phyloP scores from a whole-genome alignment of 805 yeast species.

The Starmerella floris region DNA sequence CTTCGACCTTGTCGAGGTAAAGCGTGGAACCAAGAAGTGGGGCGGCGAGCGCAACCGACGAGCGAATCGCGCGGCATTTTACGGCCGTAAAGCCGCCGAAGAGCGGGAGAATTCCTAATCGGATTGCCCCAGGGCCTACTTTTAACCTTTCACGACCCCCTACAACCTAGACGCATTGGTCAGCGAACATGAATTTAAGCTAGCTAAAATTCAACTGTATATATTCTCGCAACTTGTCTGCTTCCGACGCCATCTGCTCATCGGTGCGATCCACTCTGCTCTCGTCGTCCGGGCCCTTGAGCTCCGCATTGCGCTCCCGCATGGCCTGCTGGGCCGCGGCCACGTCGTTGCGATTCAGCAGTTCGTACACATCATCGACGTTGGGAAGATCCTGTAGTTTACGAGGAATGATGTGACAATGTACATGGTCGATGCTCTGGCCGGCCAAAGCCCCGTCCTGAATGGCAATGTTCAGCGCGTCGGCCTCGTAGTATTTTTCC shows the following conservation, averaged over 20 bases:
- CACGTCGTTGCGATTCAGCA: conserved; percentile 44
- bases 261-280: conserved; percentile 44
- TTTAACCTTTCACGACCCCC: too few species aligned
- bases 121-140: too few species aligned
- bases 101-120: conserved; percentile 12
- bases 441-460: conserved; percentile 97
- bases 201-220: too few species aligned
- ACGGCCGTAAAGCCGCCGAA: conserved; percentile 26
- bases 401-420: conserved; percentile 87
- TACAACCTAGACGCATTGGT: too few species aligned
- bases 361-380: conserved; percentile 64
- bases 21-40: conserved; percentile 56
- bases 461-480: conserved; percentile 75
- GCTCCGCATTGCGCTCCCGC: conserved; percentile 24
- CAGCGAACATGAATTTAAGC: neutral
- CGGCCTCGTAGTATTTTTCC: conserved; percentile 55
- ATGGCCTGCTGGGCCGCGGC: conserved; percentile 30
- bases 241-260: conserved; percentile 63
- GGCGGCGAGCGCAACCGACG: conserved; percentile 81
- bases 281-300: conserved; percentile 31
- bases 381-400: conserved; percentile 40
- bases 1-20: conserved; percentile 41
- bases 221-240: conserved; percentile 34
- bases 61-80: conserved; percentile 41
- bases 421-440: conserved; percentile 89